phyloP scores from a whole-genome alignment of 208 protist species.

The Crithidia mellificae region DNA sequence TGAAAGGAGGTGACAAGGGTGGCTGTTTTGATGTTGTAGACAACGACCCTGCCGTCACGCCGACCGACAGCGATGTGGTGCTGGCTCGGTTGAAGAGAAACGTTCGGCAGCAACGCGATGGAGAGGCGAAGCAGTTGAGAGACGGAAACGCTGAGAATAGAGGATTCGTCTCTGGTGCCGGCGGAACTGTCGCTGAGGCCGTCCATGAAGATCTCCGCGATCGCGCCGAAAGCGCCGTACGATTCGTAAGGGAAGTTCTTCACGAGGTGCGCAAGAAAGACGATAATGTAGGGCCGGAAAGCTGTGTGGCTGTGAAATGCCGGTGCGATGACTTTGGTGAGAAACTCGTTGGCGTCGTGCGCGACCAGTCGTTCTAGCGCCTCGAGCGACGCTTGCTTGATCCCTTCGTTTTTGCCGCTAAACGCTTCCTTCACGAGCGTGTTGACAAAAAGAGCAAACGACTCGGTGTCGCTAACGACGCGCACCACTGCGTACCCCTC shows the following conservation, averaged over 20 bases:
- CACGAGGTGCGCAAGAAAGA: conserved; percentile 41
- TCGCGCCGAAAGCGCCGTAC: conserved; percentile 24
- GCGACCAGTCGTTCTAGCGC: conserved; percentile 39
- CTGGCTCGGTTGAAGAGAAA: conserved; percentile 71
- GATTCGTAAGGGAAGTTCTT: conserved; percentile 34
- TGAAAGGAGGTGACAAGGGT: conserved; percentile 59
- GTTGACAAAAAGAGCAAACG: conserved; percentile 9
- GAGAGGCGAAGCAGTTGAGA: conserved; percentile 50
- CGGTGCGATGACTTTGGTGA: conserved; percentile 22
- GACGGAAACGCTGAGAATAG: conserved; percentile 42
- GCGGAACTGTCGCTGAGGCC: conserved; percentile 12
- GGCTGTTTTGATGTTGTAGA: conserved; percentile 72
- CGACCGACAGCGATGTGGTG: conserved; percentile 73
- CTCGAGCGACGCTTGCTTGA: conserved; percentile 20
- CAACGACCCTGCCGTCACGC: conserved; percentile 56
- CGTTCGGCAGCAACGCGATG: conserved; percentile 55
- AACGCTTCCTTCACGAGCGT: conserved; percentile 21
- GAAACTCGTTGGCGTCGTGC: conserved; percentile 33
- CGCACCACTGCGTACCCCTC: conserved; percentile 21
- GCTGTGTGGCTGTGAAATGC: conserved; percentile 23
- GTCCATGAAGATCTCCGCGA: conserved; percentile 25
- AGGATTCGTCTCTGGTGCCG: conserved; percentile 32
- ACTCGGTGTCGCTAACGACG: background rate
- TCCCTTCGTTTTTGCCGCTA: conserved; percentile 11
- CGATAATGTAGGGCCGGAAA: conserved; percentile 31